Conservation (phyloP, 1,139 yeast genomes). For the Chernovozyma aurita region DNA sequence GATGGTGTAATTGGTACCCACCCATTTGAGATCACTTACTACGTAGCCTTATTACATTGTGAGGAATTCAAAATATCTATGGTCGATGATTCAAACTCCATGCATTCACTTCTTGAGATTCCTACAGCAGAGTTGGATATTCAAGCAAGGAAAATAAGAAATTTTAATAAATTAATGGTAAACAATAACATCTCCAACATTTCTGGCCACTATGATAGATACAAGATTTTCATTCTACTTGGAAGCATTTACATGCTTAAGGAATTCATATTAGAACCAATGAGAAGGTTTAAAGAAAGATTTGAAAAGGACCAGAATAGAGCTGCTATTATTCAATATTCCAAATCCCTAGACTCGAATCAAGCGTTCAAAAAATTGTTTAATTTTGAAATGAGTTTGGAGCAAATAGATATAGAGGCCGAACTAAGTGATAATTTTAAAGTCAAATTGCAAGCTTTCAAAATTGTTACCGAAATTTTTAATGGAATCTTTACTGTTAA, state of each 20-base stretch:
- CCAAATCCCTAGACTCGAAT: conserved; percentile 10
- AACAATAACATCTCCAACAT: conserved; percentile 26
- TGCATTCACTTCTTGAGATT: conserved; percentile 1
- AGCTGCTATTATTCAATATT: conserved; percentile 10
- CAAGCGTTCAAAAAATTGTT: conserved; percentile 10
- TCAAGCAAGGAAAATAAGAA: background rate
- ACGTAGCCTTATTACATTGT: background rate
- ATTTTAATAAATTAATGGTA: conserved; percentile 23
- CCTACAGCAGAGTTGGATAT: conserved; percentile 1
- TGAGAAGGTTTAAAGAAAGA: conserved; percentile 18
- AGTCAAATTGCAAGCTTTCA: conserved; percentile 42
- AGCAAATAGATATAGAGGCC: conserved; percentile 21
- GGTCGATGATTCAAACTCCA: background rate
- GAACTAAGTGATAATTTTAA: conserved; percentile 46
- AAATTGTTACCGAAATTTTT: conserved; percentile 15
- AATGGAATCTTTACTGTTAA: conserved; percentile 17
- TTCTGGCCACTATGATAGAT: conserved; percentile 39
- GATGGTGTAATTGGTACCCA: background rate
- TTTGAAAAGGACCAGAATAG: conserved; percentile 22
- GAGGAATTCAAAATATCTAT: background rate
- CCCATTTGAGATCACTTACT: background rate
- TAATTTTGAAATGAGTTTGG: conserved; percentile 14
- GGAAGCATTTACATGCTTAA: conserved; percentile 52
- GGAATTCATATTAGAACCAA: conserved; percentile 41
- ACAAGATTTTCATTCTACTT: conserved; percentile 46